Evolutionary conservation across 257 asterid species (phyloP).

Genomic region (Echium plantagineum): DNA sequence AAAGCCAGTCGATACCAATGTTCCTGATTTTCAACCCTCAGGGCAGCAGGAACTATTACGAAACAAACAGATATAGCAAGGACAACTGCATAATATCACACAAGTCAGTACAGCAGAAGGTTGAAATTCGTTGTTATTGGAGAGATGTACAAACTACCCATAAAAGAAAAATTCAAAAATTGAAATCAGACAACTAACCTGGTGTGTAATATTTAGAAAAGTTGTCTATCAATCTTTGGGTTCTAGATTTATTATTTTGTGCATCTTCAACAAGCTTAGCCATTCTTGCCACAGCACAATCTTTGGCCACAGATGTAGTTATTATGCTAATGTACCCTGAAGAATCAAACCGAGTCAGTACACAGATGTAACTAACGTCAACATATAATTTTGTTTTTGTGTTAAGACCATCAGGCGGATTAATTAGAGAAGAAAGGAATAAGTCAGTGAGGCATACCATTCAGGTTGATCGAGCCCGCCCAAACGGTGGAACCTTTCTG

Average conservation of each 20-base stretch:
- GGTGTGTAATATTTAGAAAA: slow-evolving; percentile 89
- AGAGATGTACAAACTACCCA: no score
- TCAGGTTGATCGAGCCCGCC: slow-evolving; percentile 81
- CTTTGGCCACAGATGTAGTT: slow-evolving; percentile 58
- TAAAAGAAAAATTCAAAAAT: no score
- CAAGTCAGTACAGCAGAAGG: neutral
- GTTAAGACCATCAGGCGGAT: neutral
- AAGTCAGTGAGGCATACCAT: slow-evolving; percentile 28
- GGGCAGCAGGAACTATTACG: slow-evolving; percentile 48
- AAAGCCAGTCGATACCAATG: slow-evolving; percentile 71
- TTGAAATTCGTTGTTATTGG: neutral
- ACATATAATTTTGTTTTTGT: no score
- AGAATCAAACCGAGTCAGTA: neutral
- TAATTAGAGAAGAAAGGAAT: neutral
- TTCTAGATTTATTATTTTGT: slow-evolving; percentile 58
- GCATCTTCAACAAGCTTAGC: slow-evolving; percentile 86
- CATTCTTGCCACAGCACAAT: slow-evolving; percentile 80
- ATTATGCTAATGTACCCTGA: slow-evolving; percentile 56
- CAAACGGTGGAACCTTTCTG: slow-evolving; percentile 57
- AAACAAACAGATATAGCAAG: slow-evolving; percentile 38
- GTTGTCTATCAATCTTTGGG: slow-evolving; percentile 64
- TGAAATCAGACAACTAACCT: slow-evolving; percentile 24
- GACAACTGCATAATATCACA: slow-evolving; percentile 34
- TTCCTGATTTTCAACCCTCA: slow-evolving; percentile 33
- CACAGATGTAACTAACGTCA: no score